Evolutionary conservation across 140 eudicot genomes (phyloP).

Genomic region (Erigeron philadelphicus): DNA sequence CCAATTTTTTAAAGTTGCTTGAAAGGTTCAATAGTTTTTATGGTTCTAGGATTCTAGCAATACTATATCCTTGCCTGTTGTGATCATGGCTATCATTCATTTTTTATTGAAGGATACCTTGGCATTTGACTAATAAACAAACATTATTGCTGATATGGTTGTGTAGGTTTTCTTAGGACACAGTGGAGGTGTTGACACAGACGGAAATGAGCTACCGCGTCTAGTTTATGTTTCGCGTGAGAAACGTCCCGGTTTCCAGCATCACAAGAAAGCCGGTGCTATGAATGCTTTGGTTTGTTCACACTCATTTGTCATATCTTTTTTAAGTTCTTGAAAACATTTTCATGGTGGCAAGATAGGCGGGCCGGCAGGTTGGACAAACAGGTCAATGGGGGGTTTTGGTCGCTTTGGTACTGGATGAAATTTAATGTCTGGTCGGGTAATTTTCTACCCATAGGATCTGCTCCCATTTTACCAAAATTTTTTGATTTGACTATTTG

Average conservation of each 20-base stretch:
- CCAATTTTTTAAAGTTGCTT: not conserved
- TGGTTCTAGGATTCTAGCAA: not conserved
- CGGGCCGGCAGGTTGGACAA: no score
- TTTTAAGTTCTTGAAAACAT: not conserved
- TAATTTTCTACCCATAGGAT: no score
- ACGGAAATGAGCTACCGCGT: conserved; percentile 54
- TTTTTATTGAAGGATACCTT: not conserved
- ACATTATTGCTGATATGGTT: conserved; percentile 16
- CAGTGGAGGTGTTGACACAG: conserved; percentile 67
- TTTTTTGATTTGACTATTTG: no score
- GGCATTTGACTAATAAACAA: not conserved
- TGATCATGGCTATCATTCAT: conserved; percentile 10
- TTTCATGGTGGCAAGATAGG: no score
- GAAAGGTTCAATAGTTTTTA: not conserved
- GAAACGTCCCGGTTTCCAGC: conserved; percentile 67
- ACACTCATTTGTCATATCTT: not conserved
- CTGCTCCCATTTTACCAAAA: no score
- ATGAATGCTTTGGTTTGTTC: conserved; percentile 64
- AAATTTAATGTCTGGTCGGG: no score
- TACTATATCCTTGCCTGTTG: not conserved
- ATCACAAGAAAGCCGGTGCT: conserved; percentile 71
- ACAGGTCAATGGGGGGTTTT: no score
- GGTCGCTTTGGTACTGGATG: no score
- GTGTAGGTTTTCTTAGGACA: conserved; percentile 59
- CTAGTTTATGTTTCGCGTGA: conserved; percentile 66